A percentile compares a stretch with the other conserved stretches of the same genome.
Conservation (phyloP, 179 eudicot genomes). For the Drosera spatulata region DNA sequence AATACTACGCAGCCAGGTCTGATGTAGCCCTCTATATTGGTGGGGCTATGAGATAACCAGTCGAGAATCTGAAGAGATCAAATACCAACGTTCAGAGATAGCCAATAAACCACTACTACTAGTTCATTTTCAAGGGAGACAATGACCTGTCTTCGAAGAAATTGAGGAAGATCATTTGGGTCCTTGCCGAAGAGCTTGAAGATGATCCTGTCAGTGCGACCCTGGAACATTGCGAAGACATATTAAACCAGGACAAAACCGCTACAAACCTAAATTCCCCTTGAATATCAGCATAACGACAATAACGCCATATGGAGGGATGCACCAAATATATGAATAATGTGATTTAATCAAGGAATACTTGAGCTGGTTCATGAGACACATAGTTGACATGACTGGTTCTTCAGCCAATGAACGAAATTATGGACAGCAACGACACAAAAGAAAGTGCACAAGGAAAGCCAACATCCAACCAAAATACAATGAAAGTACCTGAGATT, state of each 20-base stretch:
- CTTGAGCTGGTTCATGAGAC: too few species aligned
- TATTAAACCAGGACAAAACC: conserved; percentile 4
- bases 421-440: too few species aligned
- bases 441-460: too few species aligned
- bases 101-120: not conserved
- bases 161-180: conserved; percentile 67
- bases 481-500: conserved; percentile 56
- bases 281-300: too few species aligned
- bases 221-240: conserved; percentile 27
- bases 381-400: too few species aligned
- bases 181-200: conserved; percentile 91
- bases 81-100: not conserved
- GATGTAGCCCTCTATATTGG: conserved; percentile 87
- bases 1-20: conserved; percentile 86
- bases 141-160: conserved; percentile 60
- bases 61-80: conserved; percentile 57
- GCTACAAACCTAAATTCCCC: too few species aligned
- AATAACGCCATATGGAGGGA: too few species aligned
- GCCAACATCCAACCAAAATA: too few species aligned
- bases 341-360: too few species aligned
- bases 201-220: conserved; percentile 80
- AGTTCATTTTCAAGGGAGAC: not conserved
- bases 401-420: too few species aligned
- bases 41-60: conserved; percentile 81
- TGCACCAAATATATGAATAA: too few species aligned